Base-by-base conservation (phyloP, 2,329 filamentous ascomycete species). In the Cladorrhinum sp. region DNA sequence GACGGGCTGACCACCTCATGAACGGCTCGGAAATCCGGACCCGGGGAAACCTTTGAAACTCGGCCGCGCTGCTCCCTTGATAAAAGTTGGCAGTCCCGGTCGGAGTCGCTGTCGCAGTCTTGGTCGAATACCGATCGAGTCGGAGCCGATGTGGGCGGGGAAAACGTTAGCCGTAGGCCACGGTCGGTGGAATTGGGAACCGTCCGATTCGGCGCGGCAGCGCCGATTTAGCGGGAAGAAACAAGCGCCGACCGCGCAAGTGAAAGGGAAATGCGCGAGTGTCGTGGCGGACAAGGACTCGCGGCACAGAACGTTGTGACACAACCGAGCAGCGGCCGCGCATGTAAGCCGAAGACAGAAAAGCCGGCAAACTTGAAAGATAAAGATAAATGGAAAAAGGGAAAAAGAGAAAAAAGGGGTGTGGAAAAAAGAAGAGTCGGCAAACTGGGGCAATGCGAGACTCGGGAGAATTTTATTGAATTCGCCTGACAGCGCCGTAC, bases 141-240 rank as follows among this genome's bases (percentile, higher is more conserved):
- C 62, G 57, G 58, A 61, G 56, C 27, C 32, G 54, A 59, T 50
- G 53, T 51, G 12, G 60, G 38, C 54, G 50, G 54, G 64, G 64
- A 41, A 63, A 64, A 66, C 52, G 62, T 57, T 63, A 64, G 57
- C 62, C 60, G 61, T 25, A 29, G 23, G 32, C 41, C 41, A 18
- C 50, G 36, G 41, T 36, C 27, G 32, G 27, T 55, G 54, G 51
- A 45, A 55, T 58, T 36, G 54, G 61, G 45, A 50, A 50, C 54
- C 18, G 51, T 58, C 54, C 25, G 53, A 49, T 54, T 57, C 41
- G 62, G 51, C 49, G 48, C 51, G 38, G 53, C 38, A 24, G 38
- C 53, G 38, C 53, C 53, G 29, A 56, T 56, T 48, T 38, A 56
- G 25, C 38, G 53, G 53, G 22, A 27, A 45, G 22, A 56, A 48